These are phyloP conservation scores for Ceratobasidium sp. DNA, from an alignment of 1,284 basidiomycete species.

Conservation along the genomic window DNA sequence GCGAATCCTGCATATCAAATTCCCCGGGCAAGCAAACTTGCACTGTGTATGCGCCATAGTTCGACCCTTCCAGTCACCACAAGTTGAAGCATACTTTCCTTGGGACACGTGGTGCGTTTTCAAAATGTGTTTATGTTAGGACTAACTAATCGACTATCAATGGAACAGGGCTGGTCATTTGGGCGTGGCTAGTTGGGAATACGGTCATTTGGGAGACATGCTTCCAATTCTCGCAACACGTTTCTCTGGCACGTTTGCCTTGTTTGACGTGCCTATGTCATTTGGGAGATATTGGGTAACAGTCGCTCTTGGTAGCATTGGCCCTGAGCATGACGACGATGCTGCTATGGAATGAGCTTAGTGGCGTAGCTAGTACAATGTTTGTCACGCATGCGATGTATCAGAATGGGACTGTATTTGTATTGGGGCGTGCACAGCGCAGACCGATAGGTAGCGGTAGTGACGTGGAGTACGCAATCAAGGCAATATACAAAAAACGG, in stretches of 20 bases:
- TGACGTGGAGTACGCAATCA: too few species aligned
- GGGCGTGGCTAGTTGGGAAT: slow-evolving; percentile 11
- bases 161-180: not conserved
- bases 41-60: not conserved
- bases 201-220: not conserved
- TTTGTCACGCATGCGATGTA: not conserved
- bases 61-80: not conserved
- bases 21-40: not conserved
- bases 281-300: slow-evolving; percentile 11
- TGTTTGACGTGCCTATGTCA: slow-evolving; percentile 7
- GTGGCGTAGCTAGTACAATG: not conserved
- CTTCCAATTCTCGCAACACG: not conserved
- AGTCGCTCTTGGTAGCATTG: not conserved
- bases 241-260: slow-evolving; percentile 2
- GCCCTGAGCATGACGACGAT: not conserved
- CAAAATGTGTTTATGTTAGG: not conserved
- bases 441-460: not conserved
- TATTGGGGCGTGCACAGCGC: not conserved
- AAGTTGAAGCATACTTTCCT: slow-evolving; percentile 14
- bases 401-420: too few species aligned
- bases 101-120: slow-evolving; percentile 15
- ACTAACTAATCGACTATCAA: not conserved
- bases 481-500: not conserved
- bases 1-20: not conserved
- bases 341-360: not conserved